Evolutionary conservation across 352 stramenopile species (phyloP).

Genomic region (Aphanomyces cochlioides): DNA sequence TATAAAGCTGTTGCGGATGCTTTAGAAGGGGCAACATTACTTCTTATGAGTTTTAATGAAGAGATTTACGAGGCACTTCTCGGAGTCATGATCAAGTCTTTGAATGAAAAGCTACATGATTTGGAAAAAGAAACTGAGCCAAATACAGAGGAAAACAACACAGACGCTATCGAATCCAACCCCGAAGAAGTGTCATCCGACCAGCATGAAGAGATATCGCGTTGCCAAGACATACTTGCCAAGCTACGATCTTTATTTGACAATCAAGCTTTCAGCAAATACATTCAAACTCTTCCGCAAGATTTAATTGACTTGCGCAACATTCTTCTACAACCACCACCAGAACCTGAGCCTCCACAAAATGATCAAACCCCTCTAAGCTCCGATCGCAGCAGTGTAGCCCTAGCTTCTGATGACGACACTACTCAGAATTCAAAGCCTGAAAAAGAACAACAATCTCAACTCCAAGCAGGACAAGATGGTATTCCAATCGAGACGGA

Average conservation of each 20-base stretch:
- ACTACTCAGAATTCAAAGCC: neutral
- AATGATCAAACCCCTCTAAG: neutral
- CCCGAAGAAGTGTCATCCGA: conserved; percentile 1
- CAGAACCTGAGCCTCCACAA: neutral
- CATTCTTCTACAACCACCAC: neutral
- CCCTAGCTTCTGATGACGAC: conserved; percentile 7
- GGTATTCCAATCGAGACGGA: neutral
- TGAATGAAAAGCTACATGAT: conserved; percentile 3
- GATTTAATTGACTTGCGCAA: neutral
- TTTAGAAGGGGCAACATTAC: conserved; percentile 43
- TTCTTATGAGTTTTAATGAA: conserved; percentile 64
- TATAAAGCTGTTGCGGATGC: conserved; percentile 42
- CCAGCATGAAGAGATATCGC: neutral
- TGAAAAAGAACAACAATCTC: neutral
- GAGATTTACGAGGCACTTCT: conserved; percentile 50
- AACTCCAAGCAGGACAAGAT: neutral
- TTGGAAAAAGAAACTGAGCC: neutral
- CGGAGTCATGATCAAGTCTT: conserved; percentile 8
- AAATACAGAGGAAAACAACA: neutral
- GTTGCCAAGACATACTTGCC: neutral
- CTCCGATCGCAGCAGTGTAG: neutral
- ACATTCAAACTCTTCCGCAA: conserved; percentile 12
- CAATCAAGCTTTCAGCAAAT: conserved; percentile 10
- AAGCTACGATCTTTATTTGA: conserved; percentile 9
- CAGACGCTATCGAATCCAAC: neutral